These are phyloP conservation scores for Larix kaempferi DNA, from an alignment of 75 land plant genomes.

Conservation along the genomic window DNA sequence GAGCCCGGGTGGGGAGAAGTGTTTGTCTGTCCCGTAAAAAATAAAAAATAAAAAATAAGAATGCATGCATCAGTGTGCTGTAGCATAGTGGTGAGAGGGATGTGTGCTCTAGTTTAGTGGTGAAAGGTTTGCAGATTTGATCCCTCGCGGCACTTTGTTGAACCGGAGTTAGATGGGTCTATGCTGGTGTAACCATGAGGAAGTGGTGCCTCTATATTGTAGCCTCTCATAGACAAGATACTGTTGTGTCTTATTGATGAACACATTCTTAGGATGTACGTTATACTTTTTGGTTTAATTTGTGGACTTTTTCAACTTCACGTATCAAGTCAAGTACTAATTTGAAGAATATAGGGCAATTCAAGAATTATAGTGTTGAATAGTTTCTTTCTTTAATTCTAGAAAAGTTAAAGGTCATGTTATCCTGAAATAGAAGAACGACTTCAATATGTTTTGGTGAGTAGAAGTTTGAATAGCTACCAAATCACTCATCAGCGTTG, in stretches of 20 bases:
- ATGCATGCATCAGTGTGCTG: no score
- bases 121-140: no score
- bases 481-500: no score
- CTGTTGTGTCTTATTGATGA: neutral
- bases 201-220: neutral
- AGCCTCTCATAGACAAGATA: neutral
- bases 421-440: neutral
- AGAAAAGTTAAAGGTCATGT: neutral
- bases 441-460: neutral
- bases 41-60: no score
- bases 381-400: neutral
- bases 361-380: neutral
- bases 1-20: no score
- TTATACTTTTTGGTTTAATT: neutral
- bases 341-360: no score
- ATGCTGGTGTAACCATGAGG: neutral
- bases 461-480: slow-evolving; percentile 2
- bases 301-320: neutral
- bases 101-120: no score
- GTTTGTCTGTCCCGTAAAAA: no score
- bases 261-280: neutral
- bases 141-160: no score
- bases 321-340: neutral
- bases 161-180: no score
- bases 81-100: no score